Percentiles rank a stretch among this genome's conserved stretches.
Conservation (phyloP, 352 stramenopile species). For the Phytophthora chlamydospora region DNA sequence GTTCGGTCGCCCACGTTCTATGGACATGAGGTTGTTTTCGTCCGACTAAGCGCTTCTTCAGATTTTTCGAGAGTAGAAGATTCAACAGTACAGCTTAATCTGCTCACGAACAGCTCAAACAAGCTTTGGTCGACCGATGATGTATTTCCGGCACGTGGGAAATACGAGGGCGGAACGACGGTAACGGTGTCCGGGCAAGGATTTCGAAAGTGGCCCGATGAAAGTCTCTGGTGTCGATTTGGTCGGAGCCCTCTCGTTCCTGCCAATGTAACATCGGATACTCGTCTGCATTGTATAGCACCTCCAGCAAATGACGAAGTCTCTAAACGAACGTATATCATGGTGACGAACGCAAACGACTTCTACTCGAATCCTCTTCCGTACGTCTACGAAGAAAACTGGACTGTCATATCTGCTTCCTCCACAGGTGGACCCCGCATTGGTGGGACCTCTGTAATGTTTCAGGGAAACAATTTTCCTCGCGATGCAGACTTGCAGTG, state of each 20-base stretch:
- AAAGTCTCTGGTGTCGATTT: slow-evolving; percentile 59
- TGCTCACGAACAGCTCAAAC: slow-evolving; percentile 39
- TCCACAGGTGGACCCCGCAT: slow-evolving; percentile 36
- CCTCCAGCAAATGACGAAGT: slow-evolving; percentile 31
- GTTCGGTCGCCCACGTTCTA: slow-evolving; percentile 53
- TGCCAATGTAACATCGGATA: slow-evolving; percentile 46
- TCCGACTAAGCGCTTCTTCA: slow-evolving; percentile 49
- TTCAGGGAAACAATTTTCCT: slow-evolving; percentile 44
- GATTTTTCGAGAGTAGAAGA: slow-evolving; percentile 58
- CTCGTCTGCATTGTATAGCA: slow-evolving; percentile 44
- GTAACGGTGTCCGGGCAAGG: slow-evolving; percentile 49
- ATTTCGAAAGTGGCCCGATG: slow-evolving; percentile 36
- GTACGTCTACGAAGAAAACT: slow-evolving; percentile 56
- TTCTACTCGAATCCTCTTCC: slow-evolving; percentile 69
- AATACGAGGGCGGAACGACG: slow-evolving; percentile 44
- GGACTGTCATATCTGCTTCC: slow-evolving; percentile 32
- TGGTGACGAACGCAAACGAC: slow-evolving; percentile 56
- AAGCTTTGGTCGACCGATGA: slow-evolving; percentile 31
- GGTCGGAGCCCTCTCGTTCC: slow-evolving; percentile 42
- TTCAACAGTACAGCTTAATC: slow-evolving; percentile 43
- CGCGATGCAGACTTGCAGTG: slow-evolving; percentile 35
- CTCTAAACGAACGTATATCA: slow-evolving; percentile 45
- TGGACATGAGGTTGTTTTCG: slow-evolving; percentile 66
- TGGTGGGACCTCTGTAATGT: slow-evolving; percentile 42
- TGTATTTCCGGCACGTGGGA: slow-evolving; percentile 41